These are phyloP conservation scores for Nitzschia palea DNA, from an alignment of 108 stramenopile genomes.

Conservation along the genomic window DNA sequence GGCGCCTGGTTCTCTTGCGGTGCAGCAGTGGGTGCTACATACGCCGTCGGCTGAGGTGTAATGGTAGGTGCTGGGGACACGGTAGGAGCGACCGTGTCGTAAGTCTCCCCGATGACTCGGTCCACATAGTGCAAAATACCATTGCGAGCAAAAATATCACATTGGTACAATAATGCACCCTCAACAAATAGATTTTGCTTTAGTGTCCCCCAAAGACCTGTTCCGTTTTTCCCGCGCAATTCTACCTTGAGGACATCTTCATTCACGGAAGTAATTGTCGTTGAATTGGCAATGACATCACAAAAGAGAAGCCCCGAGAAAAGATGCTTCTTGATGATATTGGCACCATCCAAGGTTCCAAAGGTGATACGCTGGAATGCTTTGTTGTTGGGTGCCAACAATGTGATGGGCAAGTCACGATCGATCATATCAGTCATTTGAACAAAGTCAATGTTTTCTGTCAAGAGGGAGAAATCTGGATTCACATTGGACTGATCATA, in stretches of 20 bases:
- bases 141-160: conserved; percentile 36
- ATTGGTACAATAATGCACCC: conserved; percentile 28
- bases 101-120: conserved; percentile 36
- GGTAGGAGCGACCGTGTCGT: conserved; percentile 32
- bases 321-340: conserved; percentile 32
- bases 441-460: conserved; percentile 35
- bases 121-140: conserved; percentile 42
- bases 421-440: conserved; percentile 29
- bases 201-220: conserved; percentile 1
- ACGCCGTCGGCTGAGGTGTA: conserved; percentile 20
- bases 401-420: conserved; percentile 29
- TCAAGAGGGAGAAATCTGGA: conserved; percentile 14
- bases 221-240: conserved; percentile 7
- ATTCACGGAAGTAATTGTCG: conserved; percentile 15
- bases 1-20: conserved; percentile 14
- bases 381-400: conserved; percentile 31
- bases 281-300: conserved; percentile 33
- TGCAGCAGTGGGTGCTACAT: conserved; percentile 6
- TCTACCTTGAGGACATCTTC: conserved; percentile 10
- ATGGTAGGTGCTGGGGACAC: conserved; percentile 34
- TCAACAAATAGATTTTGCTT: conserved; percentile 28
- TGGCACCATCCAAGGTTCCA: conserved; percentile 23
- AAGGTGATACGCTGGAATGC: conserved; percentile 29
- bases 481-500: conserved; percentile 24
- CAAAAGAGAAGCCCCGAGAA: conserved; percentile 22